Evolutionary conservation across 108 stramenopile species (phyloP), one percentile per base, ranked within the genome.

Genomic region (Chaetoceros muelleri): DNA sequence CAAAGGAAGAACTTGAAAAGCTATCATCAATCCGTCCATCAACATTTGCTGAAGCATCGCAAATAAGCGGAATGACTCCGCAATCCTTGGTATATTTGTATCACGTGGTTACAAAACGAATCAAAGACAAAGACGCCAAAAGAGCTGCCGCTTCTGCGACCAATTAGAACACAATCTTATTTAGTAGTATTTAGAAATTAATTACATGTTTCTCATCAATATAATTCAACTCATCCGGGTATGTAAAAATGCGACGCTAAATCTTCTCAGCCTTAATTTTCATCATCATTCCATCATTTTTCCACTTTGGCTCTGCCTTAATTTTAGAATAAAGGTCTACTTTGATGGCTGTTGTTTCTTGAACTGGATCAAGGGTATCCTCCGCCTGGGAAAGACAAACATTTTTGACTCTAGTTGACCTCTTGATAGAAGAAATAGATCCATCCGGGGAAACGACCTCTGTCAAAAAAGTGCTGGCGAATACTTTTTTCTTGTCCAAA

Each of bases 1-100:
- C 86, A 57, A 84, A 78, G 24, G 96, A 96, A 65, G 98, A 98
- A 54, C 59, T 88, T 18, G 90, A 95, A 60, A 87, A 87, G 63
- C 74, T 94, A 34, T 61, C 62, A 45, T 31, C 45, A 46, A 69
- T 75, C 28, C 73, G 82, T 23, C 95, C 96, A 22, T 55, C 56
- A 13, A 96, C 96, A 2, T 93, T 98, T 77, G 86, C 85, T 7
- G 94, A 95, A 48, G 95, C 96, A 2, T 84, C 87, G 5, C 81
- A 88, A 61, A 94, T 98, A 24, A 87, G 87, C 58, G 97, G 96
- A 22, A 61, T 98, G 51, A 96, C 95, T 40, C 96, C 97, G 0
- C 82, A 93, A 62, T 79, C 85, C 48, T 66, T 98, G 58, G 89
- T 98, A 3, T 96, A 92, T 66, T 66, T 98, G 27, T 94, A 90